phyloP scores from a whole-genome alignment of 1,284 basidiomycete species.

The Fomitopsis schrenkii region DNA sequence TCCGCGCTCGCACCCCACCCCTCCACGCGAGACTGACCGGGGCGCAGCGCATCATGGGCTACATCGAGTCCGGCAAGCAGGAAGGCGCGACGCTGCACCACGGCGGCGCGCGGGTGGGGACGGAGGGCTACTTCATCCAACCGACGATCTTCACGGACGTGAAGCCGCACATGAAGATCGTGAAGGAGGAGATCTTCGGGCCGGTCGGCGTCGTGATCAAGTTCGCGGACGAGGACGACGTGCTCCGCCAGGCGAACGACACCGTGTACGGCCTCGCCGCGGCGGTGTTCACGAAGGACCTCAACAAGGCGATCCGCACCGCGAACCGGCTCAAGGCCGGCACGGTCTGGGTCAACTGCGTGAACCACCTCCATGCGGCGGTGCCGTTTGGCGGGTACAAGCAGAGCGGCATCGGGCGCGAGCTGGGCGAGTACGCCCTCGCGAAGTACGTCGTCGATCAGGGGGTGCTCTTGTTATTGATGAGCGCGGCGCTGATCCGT shows the following conservation, averaged over 20 bases:
- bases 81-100: conserved; percentile 79
- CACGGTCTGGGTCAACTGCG: conserved; percentile 80
- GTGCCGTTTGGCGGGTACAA: conserved; percentile 91
- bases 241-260: conserved; percentile 80
- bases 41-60: conserved; percentile 74
- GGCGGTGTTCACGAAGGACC: conserved; percentile 80
- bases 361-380: conserved; percentile 60
- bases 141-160: conserved; percentile 89
- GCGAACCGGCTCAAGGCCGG: conserved; percentile 82
- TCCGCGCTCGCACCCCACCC: not conserved
- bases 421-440: conserved; percentile 82
- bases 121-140: conserved; percentile 71
- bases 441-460: conserved; percentile 42
- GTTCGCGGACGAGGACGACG: conserved; percentile 61
- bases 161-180: conserved; percentile 80
- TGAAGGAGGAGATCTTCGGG: conserved; percentile 90
- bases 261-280: conserved; percentile 79
- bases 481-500: conserved; percentile 8
- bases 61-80: conserved; percentile 82
- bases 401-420: conserved; percentile 80
- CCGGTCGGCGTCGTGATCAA: conserved; percentile 77
- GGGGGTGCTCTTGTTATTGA: not conserved
- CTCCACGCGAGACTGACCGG: not conserved
- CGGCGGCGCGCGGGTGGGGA: conserved; percentile 76
- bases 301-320: conserved; percentile 71